Conservation (phyloP, 176 grass and related monocot species). For the Juncus effusus region DNA sequence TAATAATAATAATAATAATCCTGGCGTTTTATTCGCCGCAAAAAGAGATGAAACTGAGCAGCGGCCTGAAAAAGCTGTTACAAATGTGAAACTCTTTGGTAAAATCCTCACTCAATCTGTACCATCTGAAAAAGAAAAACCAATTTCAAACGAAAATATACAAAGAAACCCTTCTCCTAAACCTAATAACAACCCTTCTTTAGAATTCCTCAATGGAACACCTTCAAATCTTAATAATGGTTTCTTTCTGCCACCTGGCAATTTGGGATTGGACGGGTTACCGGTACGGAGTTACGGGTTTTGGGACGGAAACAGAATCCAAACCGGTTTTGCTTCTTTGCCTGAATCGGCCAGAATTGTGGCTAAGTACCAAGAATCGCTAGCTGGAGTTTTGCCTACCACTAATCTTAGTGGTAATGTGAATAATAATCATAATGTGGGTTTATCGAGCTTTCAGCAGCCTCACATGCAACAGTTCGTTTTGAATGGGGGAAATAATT, state of each 20-base stretch:
- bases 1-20: conserved; percentile 14
- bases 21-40: not conserved
- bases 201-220: conserved; percentile 10
- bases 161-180: conserved; percentile 6
- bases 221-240: not conserved
- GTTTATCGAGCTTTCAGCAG: conserved; percentile 31
- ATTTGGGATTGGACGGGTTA: conserved; percentile 10
- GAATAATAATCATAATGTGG: conserved; percentile 1
- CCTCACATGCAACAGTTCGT: conserved; percentile 37
- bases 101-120: conserved; percentile 32
- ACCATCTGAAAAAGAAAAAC: conserved; percentile 22
- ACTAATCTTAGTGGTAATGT: conserved; percentile 25
- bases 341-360: conserved; percentile 23
- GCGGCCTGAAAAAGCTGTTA: conserved; percentile 7
- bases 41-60: conserved; percentile 19
- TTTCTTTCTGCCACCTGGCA: not conserved
- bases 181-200: not conserved
- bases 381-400: not conserved
- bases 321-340: conserved; percentile 29
- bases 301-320: conserved; percentile 28
- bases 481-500: conserved; percentile 23
- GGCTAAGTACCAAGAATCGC: conserved; percentile 25
- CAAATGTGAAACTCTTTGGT: conserved; percentile 46
- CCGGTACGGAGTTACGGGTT: conserved; percentile 28
- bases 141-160: conserved; percentile 11